phyloP scores from a whole-genome alignment of 768 basidiomycete genomes.

The Tricholoma terreum region DNA sequence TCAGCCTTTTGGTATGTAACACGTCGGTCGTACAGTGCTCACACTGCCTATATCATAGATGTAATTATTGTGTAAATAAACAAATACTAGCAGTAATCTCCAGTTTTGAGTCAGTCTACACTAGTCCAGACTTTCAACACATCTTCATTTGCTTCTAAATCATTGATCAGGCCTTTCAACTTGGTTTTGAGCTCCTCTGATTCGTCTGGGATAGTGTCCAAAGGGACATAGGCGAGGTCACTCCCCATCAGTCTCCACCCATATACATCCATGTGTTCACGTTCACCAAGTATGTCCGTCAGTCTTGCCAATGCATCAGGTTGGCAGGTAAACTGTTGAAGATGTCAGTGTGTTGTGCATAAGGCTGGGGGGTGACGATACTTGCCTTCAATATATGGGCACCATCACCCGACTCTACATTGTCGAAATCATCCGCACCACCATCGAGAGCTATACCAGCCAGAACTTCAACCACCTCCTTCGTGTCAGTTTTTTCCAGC shows the following conservation, averaged over 20 bases:
- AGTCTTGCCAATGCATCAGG: constrained; percentile 38
- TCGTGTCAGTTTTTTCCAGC: constrained; percentile 32
- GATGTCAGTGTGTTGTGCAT: not conserved
- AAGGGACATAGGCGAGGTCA: constrained; percentile 55
- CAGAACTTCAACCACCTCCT: constrained; percentile 34
- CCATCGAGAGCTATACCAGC: constrained; percentile 12
- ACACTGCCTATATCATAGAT: too few species aligned
- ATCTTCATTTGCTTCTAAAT: constrained; percentile 57
- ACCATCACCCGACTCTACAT: not conserved
- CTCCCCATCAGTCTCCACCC: constrained; percentile 36
- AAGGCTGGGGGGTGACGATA: not conserved
- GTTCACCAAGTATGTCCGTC: constrained; percentile 30
- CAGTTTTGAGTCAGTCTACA: not conserved
- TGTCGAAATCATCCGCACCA: constrained; percentile 21
- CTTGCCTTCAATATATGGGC: not conserved
- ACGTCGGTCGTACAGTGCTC: too few species aligned
- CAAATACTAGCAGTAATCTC: too few species aligned
- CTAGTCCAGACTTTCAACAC: constrained; percentile 48
- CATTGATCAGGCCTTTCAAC: constrained; percentile 45
- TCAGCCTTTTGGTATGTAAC: too few species aligned
- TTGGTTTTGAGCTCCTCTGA: constrained; percentile 38
- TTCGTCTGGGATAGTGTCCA: constrained; percentile 33
- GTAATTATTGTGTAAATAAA: too few species aligned
- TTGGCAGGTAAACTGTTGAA: constrained; percentile 42
- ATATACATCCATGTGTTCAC: constrained; percentile 14